Percentiles rank a stretch among this genome's conserved stretches.
These are phyloP conservation scores for Backusella liffmaniae DNA, from an alignment of 192 early-diverging fungal species.

Conservation along the genomic window DNA sequence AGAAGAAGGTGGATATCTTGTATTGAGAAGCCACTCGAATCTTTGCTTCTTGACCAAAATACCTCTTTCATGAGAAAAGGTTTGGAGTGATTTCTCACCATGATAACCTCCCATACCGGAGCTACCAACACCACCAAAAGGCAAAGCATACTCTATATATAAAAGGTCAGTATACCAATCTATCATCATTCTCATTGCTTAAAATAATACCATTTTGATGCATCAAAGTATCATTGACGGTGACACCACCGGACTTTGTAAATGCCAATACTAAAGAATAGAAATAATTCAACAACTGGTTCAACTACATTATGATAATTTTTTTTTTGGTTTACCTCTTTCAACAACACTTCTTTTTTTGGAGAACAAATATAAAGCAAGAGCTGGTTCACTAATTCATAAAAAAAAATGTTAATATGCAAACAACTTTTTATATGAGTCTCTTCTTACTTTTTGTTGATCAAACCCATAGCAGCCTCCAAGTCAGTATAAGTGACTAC, in stretches of 20 bases:
- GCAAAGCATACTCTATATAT: slow-evolving; percentile 43
- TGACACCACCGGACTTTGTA: slow-evolving; percentile 73
- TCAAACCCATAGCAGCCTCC: slow-evolving; percentile 60
- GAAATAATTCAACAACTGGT: not conserved
- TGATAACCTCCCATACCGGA: slow-evolving; percentile 90
- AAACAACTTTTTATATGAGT: not conserved
- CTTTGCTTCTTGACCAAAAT: slow-evolving; percentile 48
- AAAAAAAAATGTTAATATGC: not conserved
- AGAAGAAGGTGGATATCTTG: slow-evolving; percentile 37
- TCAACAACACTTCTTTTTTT: slow-evolving; percentile 16
- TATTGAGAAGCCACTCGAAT: slow-evolving; percentile 25
- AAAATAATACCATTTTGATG: slow-evolving; percentile 54
- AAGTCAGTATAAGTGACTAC: slow-evolving; percentile 64
- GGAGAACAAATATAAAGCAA: slow-evolving; percentile 35
- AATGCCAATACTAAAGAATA: slow-evolving; percentile 50
- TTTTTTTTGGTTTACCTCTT: slow-evolving; percentile 24
- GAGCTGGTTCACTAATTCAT: slow-evolving; percentile 11
- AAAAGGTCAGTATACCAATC: not conserved
- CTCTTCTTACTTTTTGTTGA: slow-evolving; percentile 43
- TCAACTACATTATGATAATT: too few species aligned
- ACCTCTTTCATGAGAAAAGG: slow-evolving; percentile 76
- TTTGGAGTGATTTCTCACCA: slow-evolving; percentile 72
- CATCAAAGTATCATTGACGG: slow-evolving; percentile 80
- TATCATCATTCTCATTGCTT: not conserved
- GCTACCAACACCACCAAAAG: slow-evolving; percentile 85